Conservation (phyloP, 2,329 filamentous ascomycete species). For the Orbilia blumenaviensis region DNA sequence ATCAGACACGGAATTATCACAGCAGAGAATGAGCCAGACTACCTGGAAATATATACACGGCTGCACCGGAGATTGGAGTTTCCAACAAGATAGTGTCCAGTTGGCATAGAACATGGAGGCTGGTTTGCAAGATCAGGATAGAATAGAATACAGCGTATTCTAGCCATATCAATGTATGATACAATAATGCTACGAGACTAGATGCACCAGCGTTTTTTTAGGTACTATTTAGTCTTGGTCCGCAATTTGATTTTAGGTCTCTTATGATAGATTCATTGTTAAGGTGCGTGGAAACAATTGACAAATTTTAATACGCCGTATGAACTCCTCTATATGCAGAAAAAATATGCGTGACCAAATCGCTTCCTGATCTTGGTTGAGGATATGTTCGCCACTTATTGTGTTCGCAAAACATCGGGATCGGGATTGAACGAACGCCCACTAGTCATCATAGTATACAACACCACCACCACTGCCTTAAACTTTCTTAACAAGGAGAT, state of each 20-base stretch:
- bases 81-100: conserved; percentile 68
- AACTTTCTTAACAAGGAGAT: conserved; percentile 91
- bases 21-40: conserved; percentile 78
- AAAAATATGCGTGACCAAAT: not conserved
- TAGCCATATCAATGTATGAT: not conserved
- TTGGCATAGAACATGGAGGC: not conserved
- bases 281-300: not conserved
- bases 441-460: not conserved
- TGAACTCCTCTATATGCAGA: conserved; percentile 45
- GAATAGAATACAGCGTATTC: too few relatives aligned
- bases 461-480: not conserved
- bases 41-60: conserved; percentile 71
- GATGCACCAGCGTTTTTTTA: too few relatives aligned
- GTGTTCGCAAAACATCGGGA: too few relatives aligned
- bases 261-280: not conserved
- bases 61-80: conserved; percentile 83
- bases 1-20: conserved; percentile 83
- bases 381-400: not conserved
- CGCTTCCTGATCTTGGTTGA: not conserved
- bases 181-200: too few relatives aligned
- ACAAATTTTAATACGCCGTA: conserved; percentile 23
- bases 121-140: too few relatives aligned
- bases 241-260: not conserved
- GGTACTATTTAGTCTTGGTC: not conserved
- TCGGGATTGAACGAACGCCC: not conserved